Percentiles rank a stretch among this genome's conserved stretches.
Conservation (phyloP, 2,329 filamentous ascomycete genomes). For the Claviceps citrina region DNA sequence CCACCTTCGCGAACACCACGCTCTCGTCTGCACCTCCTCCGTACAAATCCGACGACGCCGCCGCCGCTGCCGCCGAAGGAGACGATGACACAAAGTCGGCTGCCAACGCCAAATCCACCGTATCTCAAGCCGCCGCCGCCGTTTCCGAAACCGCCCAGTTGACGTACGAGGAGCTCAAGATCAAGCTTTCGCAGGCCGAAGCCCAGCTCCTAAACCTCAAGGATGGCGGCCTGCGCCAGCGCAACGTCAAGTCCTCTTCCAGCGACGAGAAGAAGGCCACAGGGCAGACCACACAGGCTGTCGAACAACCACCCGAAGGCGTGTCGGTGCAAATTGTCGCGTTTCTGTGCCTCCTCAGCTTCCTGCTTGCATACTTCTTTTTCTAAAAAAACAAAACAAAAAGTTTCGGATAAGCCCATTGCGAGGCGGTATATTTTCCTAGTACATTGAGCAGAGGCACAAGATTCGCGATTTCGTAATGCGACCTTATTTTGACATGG, state of each 20-base stretch:
- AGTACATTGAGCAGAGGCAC: too few species aligned
- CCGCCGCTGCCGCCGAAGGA: conserved; percentile 17
- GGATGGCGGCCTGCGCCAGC: conserved; percentile 62
- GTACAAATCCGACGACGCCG: conserved; percentile 20
- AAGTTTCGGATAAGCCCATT: too few species aligned
- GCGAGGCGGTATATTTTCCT: too few species aligned
- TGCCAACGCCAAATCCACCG: conserved; percentile 15
- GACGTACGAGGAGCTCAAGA: conserved; percentile 46
- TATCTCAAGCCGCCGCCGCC: conserved; percentile 28
- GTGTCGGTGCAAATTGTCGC: conserved; percentile 80
- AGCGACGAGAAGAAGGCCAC: conserved; percentile 35
- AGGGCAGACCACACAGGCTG: conserved; percentile 36
- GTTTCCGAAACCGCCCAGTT: conserved; percentile 29
- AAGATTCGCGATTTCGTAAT: too few species aligned
- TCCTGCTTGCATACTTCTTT: conserved; percentile 89
- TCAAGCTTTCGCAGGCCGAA: conserved; percentile 61
- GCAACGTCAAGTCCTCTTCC: conserved; percentile 45
- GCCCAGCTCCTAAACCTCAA: conserved; percentile 56
- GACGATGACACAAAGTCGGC: conserved; percentile 13
- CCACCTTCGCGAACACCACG: conserved; percentile 17
- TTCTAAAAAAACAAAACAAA: too few species aligned
- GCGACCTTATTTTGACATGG: too few species aligned
- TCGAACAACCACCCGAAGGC: conserved; percentile 47
- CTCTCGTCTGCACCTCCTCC: conserved; percentile 19
- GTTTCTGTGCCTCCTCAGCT: conserved; percentile 71